Evolutionary conservation across 1,139 yeast genomes (phyloP).

Genomic region (Magnusiomyces magnusii): DNA sequence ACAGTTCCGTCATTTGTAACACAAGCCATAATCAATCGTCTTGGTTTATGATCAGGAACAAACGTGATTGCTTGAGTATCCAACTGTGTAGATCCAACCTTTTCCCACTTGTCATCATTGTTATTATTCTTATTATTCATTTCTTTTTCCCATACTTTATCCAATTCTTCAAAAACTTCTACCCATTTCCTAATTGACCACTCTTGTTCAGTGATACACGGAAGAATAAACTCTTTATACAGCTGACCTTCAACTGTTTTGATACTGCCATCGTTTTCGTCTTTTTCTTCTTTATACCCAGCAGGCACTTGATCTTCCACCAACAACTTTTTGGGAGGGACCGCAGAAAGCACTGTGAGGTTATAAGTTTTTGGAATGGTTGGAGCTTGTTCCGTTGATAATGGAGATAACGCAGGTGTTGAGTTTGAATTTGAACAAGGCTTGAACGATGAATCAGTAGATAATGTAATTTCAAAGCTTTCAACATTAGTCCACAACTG

Average conservation of each 20-base stretch:
- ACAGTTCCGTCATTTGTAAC: constrained; percentile 59
- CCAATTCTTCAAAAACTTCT: constrained; percentile 25
- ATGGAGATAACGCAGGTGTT: not conserved
- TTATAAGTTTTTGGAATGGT: constrained; percentile 6
- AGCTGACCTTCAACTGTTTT: constrained; percentile 18
- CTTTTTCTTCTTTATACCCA: constrained; percentile 16
- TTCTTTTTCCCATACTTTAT: constrained; percentile 10
- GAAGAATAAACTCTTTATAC: constrained; percentile 14
- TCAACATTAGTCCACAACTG: constrained; percentile 45
- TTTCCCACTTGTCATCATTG: constrained; percentile 27
- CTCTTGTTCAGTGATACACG: constrained; percentile 13
- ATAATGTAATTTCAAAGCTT: constrained; percentile 17
- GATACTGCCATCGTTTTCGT: constrained; percentile 31
- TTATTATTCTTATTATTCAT: constrained; percentile 17
- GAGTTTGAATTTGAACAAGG: not conserved
- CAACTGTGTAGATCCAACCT: not conserved
- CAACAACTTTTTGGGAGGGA: constrained; percentile 31
- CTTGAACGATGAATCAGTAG: not conserved
- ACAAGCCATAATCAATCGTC: constrained; percentile 47
- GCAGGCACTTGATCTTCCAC: constrained; percentile 27
- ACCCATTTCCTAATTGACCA: constrained; percentile 34
- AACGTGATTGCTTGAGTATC: not conserved
- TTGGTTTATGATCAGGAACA: constrained; percentile 3
- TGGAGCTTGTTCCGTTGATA: not conserved
- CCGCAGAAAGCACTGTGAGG: constrained; percentile 23